phyloP scores from a whole-genome alignment of 371 early-diverging fungal species.

The Mortierella sp. region DNA sequence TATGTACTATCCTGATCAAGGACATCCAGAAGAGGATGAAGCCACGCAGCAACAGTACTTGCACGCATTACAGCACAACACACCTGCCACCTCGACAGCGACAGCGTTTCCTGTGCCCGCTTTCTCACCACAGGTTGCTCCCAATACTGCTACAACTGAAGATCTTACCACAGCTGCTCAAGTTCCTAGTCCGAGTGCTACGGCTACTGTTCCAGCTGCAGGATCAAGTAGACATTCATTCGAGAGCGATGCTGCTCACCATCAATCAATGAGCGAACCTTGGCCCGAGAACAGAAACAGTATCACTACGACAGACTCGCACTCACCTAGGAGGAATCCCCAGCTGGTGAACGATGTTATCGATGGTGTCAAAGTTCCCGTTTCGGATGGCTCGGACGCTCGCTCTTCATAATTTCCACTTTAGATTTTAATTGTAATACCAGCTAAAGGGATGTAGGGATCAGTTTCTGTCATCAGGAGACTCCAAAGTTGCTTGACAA shows the following conservation, averaged over 20 bases:
- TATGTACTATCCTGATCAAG: constrained; percentile 2
- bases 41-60: not conserved
- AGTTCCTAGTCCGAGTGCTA: too few species aligned
- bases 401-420: too few species aligned
- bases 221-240: not conserved
- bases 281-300: constrained; percentile 15
- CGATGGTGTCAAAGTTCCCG: not conserved
- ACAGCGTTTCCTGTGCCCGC: too few species aligned
- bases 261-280: constrained; percentile 25
- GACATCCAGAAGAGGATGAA: not conserved
- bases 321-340: constrained; percentile 26
- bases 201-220: too few species aligned
- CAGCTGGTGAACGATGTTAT: constrained; percentile 1
- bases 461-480: too few species aligned
- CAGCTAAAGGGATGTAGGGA: too few species aligned
- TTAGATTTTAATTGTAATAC: too few species aligned
- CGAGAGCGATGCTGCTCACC: not conserved
- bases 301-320: constrained; percentile 2
- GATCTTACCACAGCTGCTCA: too few species aligned
- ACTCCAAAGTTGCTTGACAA: constrained; percentile 8
- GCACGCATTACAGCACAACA: not conserved
- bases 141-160: too few species aligned
- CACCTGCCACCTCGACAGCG: too few species aligned
- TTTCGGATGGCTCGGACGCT: not conserved
- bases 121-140: too few species aligned